Conservation (phyloP, 2,329 filamentous ascomycete species). For the Aulographum hederae region DNA sequence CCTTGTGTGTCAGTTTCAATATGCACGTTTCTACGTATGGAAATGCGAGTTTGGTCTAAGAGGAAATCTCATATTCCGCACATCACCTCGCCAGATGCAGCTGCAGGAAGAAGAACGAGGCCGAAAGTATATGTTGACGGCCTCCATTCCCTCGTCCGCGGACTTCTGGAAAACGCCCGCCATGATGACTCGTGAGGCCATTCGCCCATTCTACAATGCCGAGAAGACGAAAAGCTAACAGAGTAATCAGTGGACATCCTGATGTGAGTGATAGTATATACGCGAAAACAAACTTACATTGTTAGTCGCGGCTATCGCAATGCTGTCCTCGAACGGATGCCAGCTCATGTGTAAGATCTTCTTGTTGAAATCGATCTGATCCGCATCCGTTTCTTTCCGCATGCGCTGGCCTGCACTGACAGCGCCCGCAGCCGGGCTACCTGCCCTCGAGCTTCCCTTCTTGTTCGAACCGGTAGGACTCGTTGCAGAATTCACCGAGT, state of each 20-base stretch:
- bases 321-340: conserved; percentile 99
- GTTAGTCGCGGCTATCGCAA: conserved; percentile 97
- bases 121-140: no score
- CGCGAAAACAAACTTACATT: conserved; percentile 49
- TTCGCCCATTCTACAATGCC: conserved; percentile 33
- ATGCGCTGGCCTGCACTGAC: conserved; percentile 75
- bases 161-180: no score
- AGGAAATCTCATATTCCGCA: no score
- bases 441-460: conserved; percentile 75
- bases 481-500: no score
- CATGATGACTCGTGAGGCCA: no score
- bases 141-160: no score
- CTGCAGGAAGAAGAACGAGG: no score
- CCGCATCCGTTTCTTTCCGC: conserved; percentile 97
- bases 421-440: conserved; percentile 58
- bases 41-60: no score
- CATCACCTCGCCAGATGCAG: no score
- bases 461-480: conserved; percentile 62
- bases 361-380: conserved; percentile 99
- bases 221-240: conserved; percentile 36
- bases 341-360: conserved; percentile 99
- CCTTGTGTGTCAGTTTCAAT: no score
- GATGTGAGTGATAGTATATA: neutral
- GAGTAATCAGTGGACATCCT: neutral
- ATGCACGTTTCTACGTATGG: no score